Conservation (phyloP, 2,329 filamentous ascomycete genomes). For the Penicillium sp. region DNA sequence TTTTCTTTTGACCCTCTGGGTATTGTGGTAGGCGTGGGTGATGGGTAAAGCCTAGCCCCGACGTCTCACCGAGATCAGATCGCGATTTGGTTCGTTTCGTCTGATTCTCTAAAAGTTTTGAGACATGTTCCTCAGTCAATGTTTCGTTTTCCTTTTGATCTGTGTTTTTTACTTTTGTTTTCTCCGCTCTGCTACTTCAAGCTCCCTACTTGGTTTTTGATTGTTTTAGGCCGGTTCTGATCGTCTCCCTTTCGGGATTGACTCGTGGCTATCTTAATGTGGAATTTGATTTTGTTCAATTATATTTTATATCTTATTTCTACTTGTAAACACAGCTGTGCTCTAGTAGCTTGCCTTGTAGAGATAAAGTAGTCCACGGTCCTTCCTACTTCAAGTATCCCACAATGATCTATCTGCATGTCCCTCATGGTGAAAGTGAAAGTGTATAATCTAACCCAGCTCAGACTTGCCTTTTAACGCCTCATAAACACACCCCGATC, state of each 20-base stretch:
- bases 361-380: neutral
- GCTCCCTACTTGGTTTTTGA: neutral
- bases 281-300: conserved; percentile 13
- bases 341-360: neutral
- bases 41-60: conserved; percentile 31
- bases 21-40: conserved; percentile 36
- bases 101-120: conserved; percentile 31
- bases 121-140: conserved; percentile 16
- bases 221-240: conserved; percentile 47
- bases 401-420: neutral
- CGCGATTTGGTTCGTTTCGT: conserved; percentile 18
- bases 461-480: conserved; percentile 33
- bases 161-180: conserved; percentile 1
- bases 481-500: conserved; percentile 20
- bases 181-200: conserved; percentile 1
- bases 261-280: conserved; percentile 47
- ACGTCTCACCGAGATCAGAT: conserved; percentile 24
- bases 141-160: conserved; percentile 7
- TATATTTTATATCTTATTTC: neutral
- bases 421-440: neutral
- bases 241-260: conserved; percentile 48
- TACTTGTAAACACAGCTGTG: neutral
- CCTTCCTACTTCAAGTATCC: no score
- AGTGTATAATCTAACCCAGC: conserved; percentile 12
- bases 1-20: conserved; percentile 20